Percentiles rank a stretch among this genome's conserved stretches.
Evolutionary conservation across 2,329 filamentous ascomycete species (phyloP).

Genomic region (Botryosphaeria dothidea): DNA sequence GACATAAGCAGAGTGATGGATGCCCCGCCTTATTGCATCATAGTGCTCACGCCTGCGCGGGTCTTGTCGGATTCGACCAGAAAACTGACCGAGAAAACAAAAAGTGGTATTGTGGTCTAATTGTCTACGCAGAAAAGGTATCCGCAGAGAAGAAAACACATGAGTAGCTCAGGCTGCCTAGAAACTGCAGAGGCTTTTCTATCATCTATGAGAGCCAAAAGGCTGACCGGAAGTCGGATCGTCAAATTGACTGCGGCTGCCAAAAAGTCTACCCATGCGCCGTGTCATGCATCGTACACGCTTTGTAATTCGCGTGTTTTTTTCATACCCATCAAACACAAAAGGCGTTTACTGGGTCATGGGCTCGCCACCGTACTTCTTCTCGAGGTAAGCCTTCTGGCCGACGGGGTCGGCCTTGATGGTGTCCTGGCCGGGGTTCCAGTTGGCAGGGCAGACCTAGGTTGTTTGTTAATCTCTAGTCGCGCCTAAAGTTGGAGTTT

Average conservation of each 20-base stretch:
- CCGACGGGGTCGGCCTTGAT: slow-evolving; percentile 44
- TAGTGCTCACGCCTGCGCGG: not conserved
- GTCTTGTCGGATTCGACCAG: not conserved
- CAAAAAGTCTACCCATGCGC: slow-evolving; percentile 1
- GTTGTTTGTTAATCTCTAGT: not conserved
- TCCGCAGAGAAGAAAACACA: slow-evolving; percentile 11
- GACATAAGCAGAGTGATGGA: not conserved
- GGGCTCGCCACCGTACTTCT: slow-evolving; percentile 33
- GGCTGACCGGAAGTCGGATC: not conserved
- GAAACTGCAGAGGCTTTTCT: not conserved
- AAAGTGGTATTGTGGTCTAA: slow-evolving; percentile 20
- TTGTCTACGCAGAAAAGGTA: slow-evolving; percentile 19
- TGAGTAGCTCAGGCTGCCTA: not conserved
- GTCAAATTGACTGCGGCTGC: not conserved
- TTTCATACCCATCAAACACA: not conserved
- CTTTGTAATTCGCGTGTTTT: not conserved
- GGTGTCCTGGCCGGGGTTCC: slow-evolving; percentile 41
- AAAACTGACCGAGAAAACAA: not conserved
- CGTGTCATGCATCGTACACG: slow-evolving; percentile 7
- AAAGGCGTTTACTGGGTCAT: slow-evolving; percentile 20
- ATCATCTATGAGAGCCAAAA: not conserved
- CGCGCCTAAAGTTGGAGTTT: not conserved
- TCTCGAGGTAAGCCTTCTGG: slow-evolving; percentile 40
- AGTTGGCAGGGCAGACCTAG: slow-evolving; percentile 44
- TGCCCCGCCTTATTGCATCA: not conserved